Base-by-base conservation (phyloP, 345 rosid genomes). In the Citrus medica region DNA sequence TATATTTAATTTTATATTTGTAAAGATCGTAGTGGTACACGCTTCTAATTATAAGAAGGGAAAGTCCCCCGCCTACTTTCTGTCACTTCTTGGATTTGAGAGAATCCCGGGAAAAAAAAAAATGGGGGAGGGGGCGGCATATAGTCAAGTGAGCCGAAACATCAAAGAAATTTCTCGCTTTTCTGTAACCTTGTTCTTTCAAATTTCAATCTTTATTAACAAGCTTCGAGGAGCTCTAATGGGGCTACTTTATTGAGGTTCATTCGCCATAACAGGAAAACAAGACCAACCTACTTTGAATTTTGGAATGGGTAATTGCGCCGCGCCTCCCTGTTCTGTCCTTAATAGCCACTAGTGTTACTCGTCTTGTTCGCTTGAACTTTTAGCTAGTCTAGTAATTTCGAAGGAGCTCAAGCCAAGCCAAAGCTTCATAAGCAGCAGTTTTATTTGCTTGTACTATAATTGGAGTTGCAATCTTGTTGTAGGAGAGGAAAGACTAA, bases 111-210 rank as follows among this genome's bases (percentile, higher is more conserved):
- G 3, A 12, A 42, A 10, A 42, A 30, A n/a, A n/a, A n/a, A n/a
- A n/a, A n/a, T n/a, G 0, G 4, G 33, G 33, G 3, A 2, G 32
- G 32, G 4, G 32, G 0, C 28, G 27, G 27, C 27, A 38, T 25
- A 0, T 1, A 21, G n/a, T 46, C 78, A 3, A 22, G 46, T 64
- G 6, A 77, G 7, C 28, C 71, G 79, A 77, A 77, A 59, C 56
- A 77, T 56, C 79, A 37, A 10, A 38, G 79, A 77, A 77, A 17
- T 77, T 77, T 68, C 79, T 68, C 35, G 25, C 13, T 5, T 77
- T 58, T 77, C 17, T 68, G 79, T 67, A 56, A 58, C 55, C 59
- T 68, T 77, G 6, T 77, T 37, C 28, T 56, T 65, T 48, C 46
- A 30, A 8, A 21, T 35, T 35, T 35, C 46, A 66, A 66, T 53